Evolutionary conservation across 495 filamentous ascomycete species (phyloP).

Genomic region (Aspergillus conjunctus): DNA sequence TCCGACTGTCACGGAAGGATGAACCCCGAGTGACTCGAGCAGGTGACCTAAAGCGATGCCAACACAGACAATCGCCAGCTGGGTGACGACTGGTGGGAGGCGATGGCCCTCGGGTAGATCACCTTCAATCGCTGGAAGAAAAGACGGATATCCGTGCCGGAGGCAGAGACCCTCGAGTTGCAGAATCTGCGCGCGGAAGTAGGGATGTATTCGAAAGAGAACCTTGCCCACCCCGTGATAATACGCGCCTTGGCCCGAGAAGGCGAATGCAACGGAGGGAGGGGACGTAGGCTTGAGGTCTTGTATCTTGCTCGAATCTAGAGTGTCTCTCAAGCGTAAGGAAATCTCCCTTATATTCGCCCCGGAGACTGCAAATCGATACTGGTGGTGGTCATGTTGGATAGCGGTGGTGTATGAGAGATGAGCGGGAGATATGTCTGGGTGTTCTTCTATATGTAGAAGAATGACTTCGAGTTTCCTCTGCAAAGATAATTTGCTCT

Average conservation of each 20-base stretch:
- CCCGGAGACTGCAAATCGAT: too few species aligned
- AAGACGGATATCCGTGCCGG: constrained; percentile 66
- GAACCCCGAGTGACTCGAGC: too few species aligned
- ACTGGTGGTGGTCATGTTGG: too few species aligned
- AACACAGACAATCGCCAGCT: constrained; percentile 74
- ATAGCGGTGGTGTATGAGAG: too few species aligned
- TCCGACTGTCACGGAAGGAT: too few species aligned
- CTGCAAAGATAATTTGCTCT: too few species aligned
- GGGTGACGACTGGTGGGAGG: constrained; percentile 62
- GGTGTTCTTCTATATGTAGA: too few species aligned
- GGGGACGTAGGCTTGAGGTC: neutral
- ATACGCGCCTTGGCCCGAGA: constrained; percentile 48
- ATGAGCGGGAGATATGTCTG: too few species aligned
- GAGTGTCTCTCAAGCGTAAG: too few species aligned
- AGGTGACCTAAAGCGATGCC: constrained; percentile 72
- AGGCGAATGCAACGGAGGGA: constrained; percentile 12
- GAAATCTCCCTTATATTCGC: too few species aligned
- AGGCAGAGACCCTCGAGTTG: constrained; percentile 66
- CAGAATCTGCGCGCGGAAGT: constrained; percentile 71
- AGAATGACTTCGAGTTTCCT: too few species aligned
- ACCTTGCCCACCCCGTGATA: constrained; percentile 67
- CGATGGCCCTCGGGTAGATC: constrained; percentile 49
- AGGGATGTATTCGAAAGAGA: constrained; percentile 60
- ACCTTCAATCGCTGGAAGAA: constrained; percentile 64
- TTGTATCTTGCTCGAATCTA: too few species aligned